These are phyloP conservation scores for Pythium dissotocum DNA, from an alignment of 352 stramenopile genomes.

Conservation along the genomic window DNA sequence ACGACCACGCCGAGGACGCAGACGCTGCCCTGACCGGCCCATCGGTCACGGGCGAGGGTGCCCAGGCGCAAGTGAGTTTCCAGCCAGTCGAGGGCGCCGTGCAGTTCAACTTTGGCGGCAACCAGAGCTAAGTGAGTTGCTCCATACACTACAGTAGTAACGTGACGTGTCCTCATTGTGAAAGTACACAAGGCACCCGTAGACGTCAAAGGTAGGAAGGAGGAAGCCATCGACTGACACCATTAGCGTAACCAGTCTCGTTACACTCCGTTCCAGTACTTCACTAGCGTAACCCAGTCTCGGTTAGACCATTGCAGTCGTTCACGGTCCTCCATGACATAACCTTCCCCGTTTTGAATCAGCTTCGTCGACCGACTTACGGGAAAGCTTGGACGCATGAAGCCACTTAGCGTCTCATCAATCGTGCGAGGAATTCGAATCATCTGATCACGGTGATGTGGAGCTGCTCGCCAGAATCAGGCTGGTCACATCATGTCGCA, in stretches of 20 bases:
- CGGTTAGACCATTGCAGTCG: too few relatives aligned
- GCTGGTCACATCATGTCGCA: background rate
- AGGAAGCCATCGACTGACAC: background rate
- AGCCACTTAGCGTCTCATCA: background rate
- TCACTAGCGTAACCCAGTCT: too few relatives aligned
- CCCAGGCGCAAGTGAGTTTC: constrained; percentile 57
- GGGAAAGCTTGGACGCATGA: background rate
- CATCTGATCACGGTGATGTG: background rate
- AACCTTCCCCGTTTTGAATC: background rate
- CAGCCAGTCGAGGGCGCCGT: constrained; percentile 64
- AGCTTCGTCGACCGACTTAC: background rate
- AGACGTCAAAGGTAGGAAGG: background rate
- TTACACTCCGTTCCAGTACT: background rate
- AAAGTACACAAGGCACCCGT: background rate
- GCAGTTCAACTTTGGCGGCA: constrained; percentile 71
- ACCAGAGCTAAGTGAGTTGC: constrained; percentile 28
- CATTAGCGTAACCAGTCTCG: background rate
- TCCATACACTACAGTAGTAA: background rate
- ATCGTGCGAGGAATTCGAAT: background rate
- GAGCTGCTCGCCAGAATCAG: background rate
- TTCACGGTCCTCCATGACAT: too few relatives aligned
- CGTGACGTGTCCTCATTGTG: constrained; percentile 1
- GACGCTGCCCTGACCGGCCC: constrained; percentile 39
- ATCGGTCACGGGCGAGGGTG: constrained; percentile 43
- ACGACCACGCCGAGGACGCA: constrained; percentile 49